Evolutionary conservation across 345 rosid genomes (phyloP).

Genomic region (Acer campestre): DNA sequence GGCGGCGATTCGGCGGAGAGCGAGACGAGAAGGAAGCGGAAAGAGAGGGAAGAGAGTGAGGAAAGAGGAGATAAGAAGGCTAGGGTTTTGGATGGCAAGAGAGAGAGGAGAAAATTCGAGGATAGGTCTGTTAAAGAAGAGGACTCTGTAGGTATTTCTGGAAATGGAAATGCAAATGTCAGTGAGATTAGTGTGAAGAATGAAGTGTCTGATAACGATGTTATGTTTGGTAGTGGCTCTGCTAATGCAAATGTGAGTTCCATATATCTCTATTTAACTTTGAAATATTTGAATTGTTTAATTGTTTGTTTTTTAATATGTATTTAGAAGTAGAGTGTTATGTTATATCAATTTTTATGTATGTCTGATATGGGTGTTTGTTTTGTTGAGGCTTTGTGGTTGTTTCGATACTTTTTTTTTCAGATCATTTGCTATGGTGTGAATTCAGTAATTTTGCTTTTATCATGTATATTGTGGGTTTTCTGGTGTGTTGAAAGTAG

Average conservation of each 20-base stretch:
- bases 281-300: not conserved
- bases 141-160: slow-evolving; percentile 9
- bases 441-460: too few relatives aligned
- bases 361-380: too few relatives aligned
- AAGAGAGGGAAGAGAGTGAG: slow-evolving; percentile 40
- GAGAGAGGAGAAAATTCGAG: slow-evolving; percentile 55
- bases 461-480: too few relatives aligned
- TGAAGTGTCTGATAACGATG: slow-evolving; percentile 33
- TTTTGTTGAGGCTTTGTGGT: too few relatives aligned
- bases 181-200: slow-evolving; percentile 34
- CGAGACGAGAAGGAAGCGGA: slow-evolving; percentile 49
- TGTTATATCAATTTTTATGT: too few relatives aligned
- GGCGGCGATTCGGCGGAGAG: slow-evolving; percentile 24
- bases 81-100: slow-evolving; percentile 46
- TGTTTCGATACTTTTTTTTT: too few relatives aligned
- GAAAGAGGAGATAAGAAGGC: slow-evolving; percentile 45
- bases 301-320: not conserved
- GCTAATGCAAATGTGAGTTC: slow-evolving; percentile 53
- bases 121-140: slow-evolving; percentile 38
- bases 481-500: too few relatives aligned
- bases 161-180: slow-evolving; percentile 24
- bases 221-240: slow-evolving; percentile 25
- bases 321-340: slow-evolving; percentile 1
- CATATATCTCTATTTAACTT: not conserved
- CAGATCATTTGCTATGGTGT: too few relatives aligned